Evolutionary conservation across 306 rosid genomes (phyloP), one percentile per base, ranked within the genome.

Genomic region (Potentilla sterilis): DNA sequence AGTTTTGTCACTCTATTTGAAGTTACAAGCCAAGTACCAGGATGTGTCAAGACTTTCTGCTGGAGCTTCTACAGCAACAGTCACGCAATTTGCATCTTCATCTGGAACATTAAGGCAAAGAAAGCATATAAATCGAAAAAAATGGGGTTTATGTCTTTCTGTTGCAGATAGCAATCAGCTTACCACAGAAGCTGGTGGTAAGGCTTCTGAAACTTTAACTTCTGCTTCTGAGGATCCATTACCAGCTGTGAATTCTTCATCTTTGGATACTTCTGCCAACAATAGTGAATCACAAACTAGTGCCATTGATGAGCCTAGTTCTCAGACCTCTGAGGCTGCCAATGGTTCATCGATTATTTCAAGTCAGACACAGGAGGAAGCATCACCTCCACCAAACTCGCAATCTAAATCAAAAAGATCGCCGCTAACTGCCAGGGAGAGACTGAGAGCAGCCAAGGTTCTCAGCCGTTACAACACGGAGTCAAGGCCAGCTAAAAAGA

Each of bases 381-480:
- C 86, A 28, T 76, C 74, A 21, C 70, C 68, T 42, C 64, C 90
- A 62, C 68, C 86, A 16, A 75, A 66, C 41, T 69, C 42, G 16
- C 87, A 78, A 77, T 62, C 87, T 57, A 75, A 55, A 5, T 71
- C 77, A 19, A 87, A 83, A 79, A 83, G 84, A 70, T 78, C 88
- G 1, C 78, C 97, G 15, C 54, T 88, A 49, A 90, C 93, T 1
- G 93, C 93, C 44, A 87, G 91, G 82, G 98, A 94, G 80, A 88
- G 96, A 80, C 80, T 94, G 72, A 90, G 88, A 80, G 97, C 93
- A 5, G 97, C 97, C 59, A 92, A 97, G 73, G 92, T 85, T 70
- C 80, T 87, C 12, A 81, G 74, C 73, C 91, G 87, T 57, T 83
- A 86, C 59, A 72, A 83, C 76, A 74, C 81, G 1, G 93, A 94